Base-by-base conservation (phyloP, 2,329 filamentous ascomycete genomes). In the Colletotrichum liaoningense region DNA sequence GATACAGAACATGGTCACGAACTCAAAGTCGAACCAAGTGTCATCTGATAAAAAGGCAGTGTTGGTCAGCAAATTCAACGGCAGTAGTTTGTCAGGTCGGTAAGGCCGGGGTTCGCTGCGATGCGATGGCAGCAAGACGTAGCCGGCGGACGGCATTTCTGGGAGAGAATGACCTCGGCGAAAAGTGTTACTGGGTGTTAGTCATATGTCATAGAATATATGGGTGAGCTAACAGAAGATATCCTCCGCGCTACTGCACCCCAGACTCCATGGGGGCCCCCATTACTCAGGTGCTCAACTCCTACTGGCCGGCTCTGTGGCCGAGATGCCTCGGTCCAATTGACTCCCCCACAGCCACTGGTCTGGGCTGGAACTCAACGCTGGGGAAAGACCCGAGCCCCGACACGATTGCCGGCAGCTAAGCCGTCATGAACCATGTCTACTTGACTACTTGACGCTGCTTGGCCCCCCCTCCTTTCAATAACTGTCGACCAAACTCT, bases 251-350 rank as follows among this genome's bases (percentile, higher is more conserved):
- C 72, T 72, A 74, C 63, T 72, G 52, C 33, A 72, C 72, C 72
- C 72, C 72, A 68, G 63, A 68, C 57, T 72, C 57, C 42, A 12
- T 56, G 46, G 24, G 5, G 4, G 22, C 19, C 67, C 57, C 60
- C 66, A 42, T 49, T 63, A 19, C 65, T 69, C 69, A 16, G 24
- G 22, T 42, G 8, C 38, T 58, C 22, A 16, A 11, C 5, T 55
- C n/a, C 46, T 19, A 68, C 14, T 74, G 67, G 72, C 63, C 54
- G 52, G 9, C 33, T 54, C 57, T 16, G 49, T 72, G 72, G 49
- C 63, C 72, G 68, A 72, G 69, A 67, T 74, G 72, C 72, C 72
- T 72, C 72, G 72, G 72, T 38, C 72, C 72, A 67, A 63, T 68
- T 63, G 63, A 38, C n/a, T 24, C 46, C 26, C 63, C 69, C 69